phyloP scores from a whole-genome alignment of 306 rosid genomes.

The Sesbania bispinosa region DNA sequence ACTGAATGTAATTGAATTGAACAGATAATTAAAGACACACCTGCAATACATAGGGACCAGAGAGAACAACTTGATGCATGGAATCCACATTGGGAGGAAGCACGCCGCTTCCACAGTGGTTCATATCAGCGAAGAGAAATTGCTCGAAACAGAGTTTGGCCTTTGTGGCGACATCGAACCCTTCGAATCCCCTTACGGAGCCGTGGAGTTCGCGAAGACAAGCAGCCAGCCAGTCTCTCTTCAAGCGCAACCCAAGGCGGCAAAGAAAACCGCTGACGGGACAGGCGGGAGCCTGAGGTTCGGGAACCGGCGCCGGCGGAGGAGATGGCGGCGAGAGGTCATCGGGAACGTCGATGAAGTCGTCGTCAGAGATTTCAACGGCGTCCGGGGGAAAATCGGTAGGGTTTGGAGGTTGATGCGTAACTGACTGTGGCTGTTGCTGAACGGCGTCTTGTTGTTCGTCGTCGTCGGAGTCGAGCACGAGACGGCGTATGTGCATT shows the following conservation, averaged over 20 bases:
- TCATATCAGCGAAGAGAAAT: constrained; percentile 69
- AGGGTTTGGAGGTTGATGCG: constrained; percentile 16
- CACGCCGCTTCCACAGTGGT: constrained; percentile 53
- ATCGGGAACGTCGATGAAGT: constrained; percentile 65
- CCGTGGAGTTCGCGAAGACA: constrained; percentile 48
- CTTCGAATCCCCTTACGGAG: constrained; percentile 39
- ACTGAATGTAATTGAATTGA: neutral
- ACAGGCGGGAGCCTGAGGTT: constrained; percentile 23
- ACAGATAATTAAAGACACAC: constrained; percentile 15
- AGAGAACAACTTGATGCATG: constrained; percentile 67
- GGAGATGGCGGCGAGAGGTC: constrained; percentile 46
- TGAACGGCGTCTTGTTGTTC: neutral
- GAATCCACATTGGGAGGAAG: constrained; percentile 68
- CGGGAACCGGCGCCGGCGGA: constrained; percentile 21
- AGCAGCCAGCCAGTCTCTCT: constrained; percentile 55
- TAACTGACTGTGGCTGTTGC: constrained; percentile 2
- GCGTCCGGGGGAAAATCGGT: constrained; percentile 32
- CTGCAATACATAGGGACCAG: constrained; percentile 87
- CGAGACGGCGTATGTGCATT: constrained; percentile 67
- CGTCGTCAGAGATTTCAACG: constrained; percentile 57
- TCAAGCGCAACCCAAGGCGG: constrained; percentile 53
- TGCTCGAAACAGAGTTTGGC: constrained; percentile 76
- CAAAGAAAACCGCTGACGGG: constrained; percentile 54
- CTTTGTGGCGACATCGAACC: constrained; percentile 45
- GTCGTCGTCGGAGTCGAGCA: constrained; percentile 55